phyloP scores from a whole-genome alignment of 2,329 filamentous ascomycete genomes.

The Aspergillus viridinutans region DNA sequence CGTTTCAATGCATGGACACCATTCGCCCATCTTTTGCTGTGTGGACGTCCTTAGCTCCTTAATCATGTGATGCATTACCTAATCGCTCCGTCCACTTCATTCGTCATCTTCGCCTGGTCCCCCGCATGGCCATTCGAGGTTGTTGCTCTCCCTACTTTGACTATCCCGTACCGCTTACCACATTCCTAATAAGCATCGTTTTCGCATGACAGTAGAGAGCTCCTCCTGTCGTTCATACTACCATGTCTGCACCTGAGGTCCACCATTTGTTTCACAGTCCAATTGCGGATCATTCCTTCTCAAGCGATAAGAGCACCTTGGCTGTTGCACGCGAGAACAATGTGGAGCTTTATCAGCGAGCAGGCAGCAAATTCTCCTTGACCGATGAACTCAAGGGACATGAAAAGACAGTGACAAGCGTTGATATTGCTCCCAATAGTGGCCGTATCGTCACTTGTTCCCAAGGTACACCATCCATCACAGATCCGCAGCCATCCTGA shows the following conservation, averaged over 20 bases:
- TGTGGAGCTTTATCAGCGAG: conserved; percentile 79
- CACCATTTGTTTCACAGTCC: conserved; percentile 96
- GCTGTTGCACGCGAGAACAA: conserved; percentile 87
- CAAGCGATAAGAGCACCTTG: conserved; percentile 79
- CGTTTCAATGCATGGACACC: neutral
- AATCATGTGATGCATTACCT: conserved; percentile 21
- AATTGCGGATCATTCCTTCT: conserved; percentile 98
- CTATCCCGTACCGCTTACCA: neutral
- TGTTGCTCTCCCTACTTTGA: conserved; percentile 4
- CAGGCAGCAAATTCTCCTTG: conserved; percentile 71
- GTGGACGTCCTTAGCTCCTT: neutral
- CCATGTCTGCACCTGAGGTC: conserved; percentile 82
- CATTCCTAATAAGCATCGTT: neutral
- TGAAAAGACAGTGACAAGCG: conserved; percentile 93
- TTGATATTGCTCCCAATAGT: conserved; percentile 86
- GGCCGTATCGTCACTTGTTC: conserved; percentile 97
- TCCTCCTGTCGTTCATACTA: conserved; percentile 71
- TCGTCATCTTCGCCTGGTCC: neutral
- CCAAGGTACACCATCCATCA: conserved; percentile 59
- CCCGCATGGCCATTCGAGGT: neutral
- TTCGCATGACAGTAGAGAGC: conserved; percentile 86
- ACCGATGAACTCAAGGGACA: conserved; percentile 93
- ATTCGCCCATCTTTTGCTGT: neutral
- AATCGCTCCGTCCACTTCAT: conserved; percentile 19
- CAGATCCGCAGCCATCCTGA: neutral